Conservation (phyloP, 2,329 filamentous ascomycete genomes). For the Lomentospora prolificans region DNA sequence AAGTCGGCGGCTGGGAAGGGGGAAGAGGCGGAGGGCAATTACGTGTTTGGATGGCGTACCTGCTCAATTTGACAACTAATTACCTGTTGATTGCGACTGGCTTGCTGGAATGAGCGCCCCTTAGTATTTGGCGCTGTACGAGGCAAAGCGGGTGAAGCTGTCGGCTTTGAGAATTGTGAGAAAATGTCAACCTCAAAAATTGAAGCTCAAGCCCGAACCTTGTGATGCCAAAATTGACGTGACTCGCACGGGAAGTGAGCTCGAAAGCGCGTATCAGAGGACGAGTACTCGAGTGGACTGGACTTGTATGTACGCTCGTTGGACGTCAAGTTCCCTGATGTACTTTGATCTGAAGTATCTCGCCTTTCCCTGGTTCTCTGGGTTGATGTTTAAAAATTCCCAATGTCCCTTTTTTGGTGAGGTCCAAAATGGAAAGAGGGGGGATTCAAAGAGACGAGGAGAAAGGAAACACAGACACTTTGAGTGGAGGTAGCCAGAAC, state of each 20-base stretch:
- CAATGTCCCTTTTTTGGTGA: slow-evolving; percentile 6
- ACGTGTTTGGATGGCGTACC: neutral
- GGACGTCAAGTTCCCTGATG: neutral
- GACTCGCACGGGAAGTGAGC: neutral
- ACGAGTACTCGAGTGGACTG: neutral
- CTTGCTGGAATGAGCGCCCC: neutral
- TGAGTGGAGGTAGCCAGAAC: slow-evolving; percentile 4
- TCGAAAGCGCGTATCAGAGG: neutral
- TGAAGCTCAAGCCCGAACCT: neutral
- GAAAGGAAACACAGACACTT: slow-evolving; percentile 8
- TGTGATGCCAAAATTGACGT: slow-evolving; percentile 1
- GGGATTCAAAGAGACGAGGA: neutral
- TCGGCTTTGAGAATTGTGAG: neutral
- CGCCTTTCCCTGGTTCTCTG: neutral
- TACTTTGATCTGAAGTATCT: slow-evolving; percentile 6
- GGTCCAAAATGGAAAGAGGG: slow-evolving; percentile 3
- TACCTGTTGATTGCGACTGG: neutral
- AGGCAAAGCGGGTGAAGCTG: too few species aligned
- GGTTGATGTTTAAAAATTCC: neutral
- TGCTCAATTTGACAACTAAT: slow-evolving; percentile 2
- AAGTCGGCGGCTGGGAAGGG: slow-evolving; percentile 7
- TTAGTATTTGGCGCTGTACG: too few species aligned
- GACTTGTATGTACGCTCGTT: neutral
- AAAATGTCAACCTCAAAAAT: neutral
- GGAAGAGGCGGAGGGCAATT: slow-evolving; percentile 7